phyloP scores from a whole-genome alignment of 257 asterid genomes.

The Solanum bulbocastanum region DNA sequence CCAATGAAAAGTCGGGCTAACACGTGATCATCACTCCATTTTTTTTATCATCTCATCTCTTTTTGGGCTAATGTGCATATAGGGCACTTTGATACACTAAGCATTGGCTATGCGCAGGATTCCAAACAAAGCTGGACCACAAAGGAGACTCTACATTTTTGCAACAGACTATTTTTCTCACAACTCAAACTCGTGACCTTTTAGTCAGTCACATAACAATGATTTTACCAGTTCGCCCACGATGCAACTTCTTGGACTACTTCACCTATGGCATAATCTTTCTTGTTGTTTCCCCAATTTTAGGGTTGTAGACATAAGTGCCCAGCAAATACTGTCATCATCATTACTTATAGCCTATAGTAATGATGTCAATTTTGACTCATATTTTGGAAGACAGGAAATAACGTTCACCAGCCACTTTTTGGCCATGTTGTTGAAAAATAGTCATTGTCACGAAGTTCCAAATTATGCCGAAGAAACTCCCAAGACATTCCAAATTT shows the following conservation, averaged over 20 bases:
- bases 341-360: not conserved
- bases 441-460: not conserved
- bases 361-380: not conserved
- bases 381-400: not conserved
- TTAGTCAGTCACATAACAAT: not conserved
- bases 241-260: not conserved
- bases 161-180: not conserved
- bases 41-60: not conserved
- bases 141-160: not conserved
- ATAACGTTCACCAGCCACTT: not conserved
- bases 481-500: not conserved
- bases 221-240: not conserved
- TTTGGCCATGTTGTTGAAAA: not conserved
- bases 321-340: not conserved
- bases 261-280: not conserved
- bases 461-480: not conserved
- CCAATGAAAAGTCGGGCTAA: not conserved
- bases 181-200: accelerated
- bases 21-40: not conserved
- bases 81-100: too few relatives aligned
- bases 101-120: too few relatives aligned
- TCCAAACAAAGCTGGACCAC: not conserved
- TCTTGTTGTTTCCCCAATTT: not conserved
- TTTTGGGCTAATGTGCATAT: not conserved
- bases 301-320: not conserved